Conservation (phyloP, 2,329 filamentous ascomycete genomes). For the Tolypocladium endophyticum region DNA sequence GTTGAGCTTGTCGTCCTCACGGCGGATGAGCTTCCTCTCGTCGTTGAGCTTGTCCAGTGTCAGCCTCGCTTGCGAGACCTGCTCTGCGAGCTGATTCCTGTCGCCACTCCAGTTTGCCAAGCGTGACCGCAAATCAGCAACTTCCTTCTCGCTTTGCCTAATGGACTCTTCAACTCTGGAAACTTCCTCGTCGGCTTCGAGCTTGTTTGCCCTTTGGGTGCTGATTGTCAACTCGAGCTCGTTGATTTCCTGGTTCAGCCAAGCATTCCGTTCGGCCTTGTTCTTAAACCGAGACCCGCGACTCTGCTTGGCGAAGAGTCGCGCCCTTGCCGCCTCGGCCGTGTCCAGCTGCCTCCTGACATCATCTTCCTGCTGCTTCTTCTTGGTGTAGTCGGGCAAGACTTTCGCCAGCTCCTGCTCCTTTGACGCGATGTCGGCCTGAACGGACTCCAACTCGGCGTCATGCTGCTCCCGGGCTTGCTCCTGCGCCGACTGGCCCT, state of each 20-base stretch:
- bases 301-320: conserved; percentile 86
- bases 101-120: conserved; percentile 72
- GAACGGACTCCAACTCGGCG: conserved; percentile 60
- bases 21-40: conserved; percentile 75
- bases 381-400: conserved; percentile 65
- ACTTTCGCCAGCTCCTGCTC: conserved; percentile 66
- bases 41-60: conserved; percentile 70
- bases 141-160: conserved; percentile 59
- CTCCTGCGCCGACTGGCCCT: conserved; percentile 70
- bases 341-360: conserved; percentile 63
- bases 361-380: conserved; percentile 61
- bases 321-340: conserved; percentile 62
- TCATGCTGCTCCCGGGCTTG: conserved; percentile 62
- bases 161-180: conserved; percentile 62
- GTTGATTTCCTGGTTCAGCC: conserved; percentile 68
- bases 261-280: conserved; percentile 80
- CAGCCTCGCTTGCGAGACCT: conserved; percentile 69
- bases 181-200: conserved; percentile 79
- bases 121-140: conserved; percentile 56
- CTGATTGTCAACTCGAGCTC: conserved; percentile 68
- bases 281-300: conserved; percentile 79
- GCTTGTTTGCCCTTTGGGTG: conserved; percentile 71
- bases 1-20: conserved; percentile 80
- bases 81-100: conserved; percentile 60
- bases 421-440: conserved; percentile 62